Evolutionary conservation across 345 rosid genomes (phyloP).

Genomic region (Heritiera fomes): DNA sequence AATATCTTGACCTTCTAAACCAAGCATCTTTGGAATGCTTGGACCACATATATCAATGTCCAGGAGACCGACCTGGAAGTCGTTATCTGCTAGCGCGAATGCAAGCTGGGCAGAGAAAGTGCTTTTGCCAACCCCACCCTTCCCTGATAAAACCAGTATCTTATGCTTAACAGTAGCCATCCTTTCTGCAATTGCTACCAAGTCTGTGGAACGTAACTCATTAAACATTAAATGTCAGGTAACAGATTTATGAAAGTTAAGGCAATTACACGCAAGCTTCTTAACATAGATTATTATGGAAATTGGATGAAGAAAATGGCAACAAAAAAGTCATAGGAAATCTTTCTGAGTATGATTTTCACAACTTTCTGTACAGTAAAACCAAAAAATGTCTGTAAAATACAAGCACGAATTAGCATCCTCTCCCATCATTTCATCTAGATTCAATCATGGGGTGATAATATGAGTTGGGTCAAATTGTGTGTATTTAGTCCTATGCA

Average conservation of each 20-base stretch:
- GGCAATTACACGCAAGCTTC: not conserved
- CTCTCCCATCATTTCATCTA: not conserved
- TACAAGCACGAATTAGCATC: not conserved
- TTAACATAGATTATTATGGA: not conserved
- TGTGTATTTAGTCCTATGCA: no score
- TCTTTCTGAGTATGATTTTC: not conserved
- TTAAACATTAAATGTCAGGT: not conserved
- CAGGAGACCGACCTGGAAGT: slow-evolving; percentile 85
- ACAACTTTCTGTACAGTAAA: not conserved
- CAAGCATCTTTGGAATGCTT: slow-evolving; percentile 96
- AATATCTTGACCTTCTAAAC: slow-evolving; percentile 91
- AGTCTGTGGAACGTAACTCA: slow-evolving; percentile 50
- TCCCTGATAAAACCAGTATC: slow-evolving; percentile 85
- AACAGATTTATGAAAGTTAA: not conserved
- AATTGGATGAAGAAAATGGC: slow-evolving; percentile 1
- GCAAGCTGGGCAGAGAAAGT: slow-evolving; percentile 93
- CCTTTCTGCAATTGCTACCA: slow-evolving; percentile 87
- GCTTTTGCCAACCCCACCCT: slow-evolving; percentile 98
- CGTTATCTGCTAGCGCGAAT: slow-evolving; percentile 80
- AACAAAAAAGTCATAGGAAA: slow-evolving; percentile 1
- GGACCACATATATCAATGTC: slow-evolving; percentile 96
- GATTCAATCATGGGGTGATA: not conserved
- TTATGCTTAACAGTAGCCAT: slow-evolving; percentile 96
- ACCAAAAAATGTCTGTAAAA: not conserved
- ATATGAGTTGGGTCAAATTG: not conserved